These are phyloP conservation scores for Epichloe glyceriae DNA, from an alignment of 2,329 filamentous ascomycete genomes.

Conservation along the genomic window DNA sequence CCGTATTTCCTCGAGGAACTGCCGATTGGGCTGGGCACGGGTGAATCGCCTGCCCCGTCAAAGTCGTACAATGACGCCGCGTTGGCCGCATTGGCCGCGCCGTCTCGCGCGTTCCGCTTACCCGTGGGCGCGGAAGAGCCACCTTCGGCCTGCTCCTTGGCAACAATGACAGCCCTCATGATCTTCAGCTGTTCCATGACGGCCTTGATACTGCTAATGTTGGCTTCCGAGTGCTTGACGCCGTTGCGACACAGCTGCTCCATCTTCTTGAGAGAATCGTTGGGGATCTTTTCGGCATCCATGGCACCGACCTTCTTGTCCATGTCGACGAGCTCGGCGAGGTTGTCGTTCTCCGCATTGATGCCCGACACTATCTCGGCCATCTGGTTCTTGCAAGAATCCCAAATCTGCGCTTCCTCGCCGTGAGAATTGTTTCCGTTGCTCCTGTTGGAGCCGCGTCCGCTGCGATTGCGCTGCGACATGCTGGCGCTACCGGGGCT, in stretches of 20 bases:
- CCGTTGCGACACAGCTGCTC: constrained; percentile 29
- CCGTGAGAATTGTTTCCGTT: constrained; percentile 27
- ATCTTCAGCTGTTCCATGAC: constrained; percentile 31
- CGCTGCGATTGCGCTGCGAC: constrained; percentile 32
- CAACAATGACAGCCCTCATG: constrained; percentile 28
- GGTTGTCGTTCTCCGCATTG: constrained; percentile 29
- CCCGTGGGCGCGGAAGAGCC: constrained; percentile 9
- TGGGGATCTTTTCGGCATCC: constrained; percentile 24
- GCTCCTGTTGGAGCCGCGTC: constrained; percentile 31
- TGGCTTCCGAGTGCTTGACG: constrained; percentile 27
- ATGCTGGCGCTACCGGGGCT: constrained; percentile 14
- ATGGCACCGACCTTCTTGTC: constrained; percentile 28
- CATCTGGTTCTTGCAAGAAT: constrained; percentile 25
- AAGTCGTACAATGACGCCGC: constrained; percentile 30
- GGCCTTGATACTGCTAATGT: constrained; percentile 22
- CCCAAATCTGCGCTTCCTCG: constrained; percentile 32
- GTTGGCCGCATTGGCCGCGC: constrained; percentile 9
- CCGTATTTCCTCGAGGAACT: constrained; percentile 23
- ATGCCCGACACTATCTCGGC: constrained; percentile 26
- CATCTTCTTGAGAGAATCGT: constrained; percentile 27
- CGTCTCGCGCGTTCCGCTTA: constrained; percentile 13
- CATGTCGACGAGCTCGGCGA: constrained; percentile 24
- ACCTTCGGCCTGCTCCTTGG: constrained; percentile 29
- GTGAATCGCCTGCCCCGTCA: constrained; percentile 31
- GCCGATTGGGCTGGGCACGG: constrained; percentile 30